phyloP scores from a whole-genome alignment of 495 filamentous ascomycete genomes.

The Articulospora tetracladia region DNA sequence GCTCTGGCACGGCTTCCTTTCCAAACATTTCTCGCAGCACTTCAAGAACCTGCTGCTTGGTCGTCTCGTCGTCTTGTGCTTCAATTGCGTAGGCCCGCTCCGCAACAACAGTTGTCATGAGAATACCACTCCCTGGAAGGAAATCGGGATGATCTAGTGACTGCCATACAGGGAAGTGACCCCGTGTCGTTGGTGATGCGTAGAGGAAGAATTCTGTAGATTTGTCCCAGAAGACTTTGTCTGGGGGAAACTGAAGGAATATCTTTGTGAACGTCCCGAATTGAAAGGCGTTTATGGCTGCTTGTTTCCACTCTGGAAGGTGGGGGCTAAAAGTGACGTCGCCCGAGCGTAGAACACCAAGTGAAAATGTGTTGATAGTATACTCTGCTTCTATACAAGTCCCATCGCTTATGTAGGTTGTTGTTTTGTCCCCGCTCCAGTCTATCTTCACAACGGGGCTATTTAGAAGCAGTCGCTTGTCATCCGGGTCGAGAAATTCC shows the following conservation, averaged over 20 bases:
- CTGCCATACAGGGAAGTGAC: conserved; percentile 71
- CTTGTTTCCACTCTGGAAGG: conserved; percentile 64
- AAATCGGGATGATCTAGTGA: conserved; percentile 58
- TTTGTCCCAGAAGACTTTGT: conserved; percentile 64
- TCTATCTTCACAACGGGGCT: conserved; percentile 55
- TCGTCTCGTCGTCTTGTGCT: conserved; percentile 55
- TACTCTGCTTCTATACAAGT: conserved; percentile 57
- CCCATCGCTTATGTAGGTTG: conserved; percentile 49
- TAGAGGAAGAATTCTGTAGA: conserved; percentile 70
- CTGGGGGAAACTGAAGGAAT: conserved; percentile 61
- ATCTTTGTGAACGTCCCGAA: conserved; percentile 81
- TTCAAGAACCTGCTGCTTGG: conserved; percentile 54
- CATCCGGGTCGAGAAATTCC: conserved; percentile 53
- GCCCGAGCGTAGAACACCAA: conserved; percentile 67
- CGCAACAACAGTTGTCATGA: conserved; percentile 67
- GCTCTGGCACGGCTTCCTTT: conserved; percentile 55
- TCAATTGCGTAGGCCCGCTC: conserved; percentile 62
- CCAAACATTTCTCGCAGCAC: conserved; percentile 68
- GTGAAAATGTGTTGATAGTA: conserved; percentile 33
- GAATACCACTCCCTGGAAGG: conserved; percentile 58
- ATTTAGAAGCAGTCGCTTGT: conserved; percentile 56
- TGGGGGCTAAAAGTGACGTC: conserved; percentile 55
- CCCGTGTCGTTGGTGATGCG: conserved; percentile 53
- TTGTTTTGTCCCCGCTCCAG: conserved; percentile 44
- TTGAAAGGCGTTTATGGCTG: conserved; percentile 59